Evolutionary conservation across 345 rosid species (phyloP), one percentile per base, ranked within the genome.

Genomic region (Theobroma cacao): DNA sequence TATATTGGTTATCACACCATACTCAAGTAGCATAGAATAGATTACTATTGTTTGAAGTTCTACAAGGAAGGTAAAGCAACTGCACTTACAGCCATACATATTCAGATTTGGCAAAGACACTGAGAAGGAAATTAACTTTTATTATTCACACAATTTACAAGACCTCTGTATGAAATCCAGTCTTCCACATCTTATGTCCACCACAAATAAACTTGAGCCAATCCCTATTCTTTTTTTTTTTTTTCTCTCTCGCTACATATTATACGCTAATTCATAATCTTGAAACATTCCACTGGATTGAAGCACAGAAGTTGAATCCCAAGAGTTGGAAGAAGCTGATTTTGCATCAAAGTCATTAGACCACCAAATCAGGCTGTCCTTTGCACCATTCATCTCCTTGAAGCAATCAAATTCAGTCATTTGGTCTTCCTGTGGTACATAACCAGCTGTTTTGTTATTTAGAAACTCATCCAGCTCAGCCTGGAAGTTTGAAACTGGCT

Each of bases 101-200:
- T 72, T 34, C 61, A 72, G 30, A 66, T 40, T 64, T 36, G 45
- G 26, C 36, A 34, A 38, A 36, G 45, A 36, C 63, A 53, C 47
- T 4, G 13, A 56, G 41, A 41, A 55, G 20, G 24, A 66, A 69
- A 78, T 79, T 77, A 80, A 84, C 78, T 82, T n/a, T 82, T 85
- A 78, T 88, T 88, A 89, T 89, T 85, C 84, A 90, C 91, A 90
- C 82, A 83, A 86, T 86, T 79, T 91, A 88, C 92, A 90, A 38
- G 72, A 82, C 77, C 28, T 31, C 59, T 72, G 34, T n/a, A 8
- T 38, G 7, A 72, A 31, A 34, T 31, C 17, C 70, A 24, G 66
- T 50, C 36, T 7, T 52, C 17, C n/a, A 36, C 78, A 61, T 70
- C 47, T 86, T 78, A 80, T 85, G 74, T 72, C 65, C 67, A 62